phyloP scores from a whole-genome alignment of 331 rosid genomes.

The Acacia pycnantha region DNA sequence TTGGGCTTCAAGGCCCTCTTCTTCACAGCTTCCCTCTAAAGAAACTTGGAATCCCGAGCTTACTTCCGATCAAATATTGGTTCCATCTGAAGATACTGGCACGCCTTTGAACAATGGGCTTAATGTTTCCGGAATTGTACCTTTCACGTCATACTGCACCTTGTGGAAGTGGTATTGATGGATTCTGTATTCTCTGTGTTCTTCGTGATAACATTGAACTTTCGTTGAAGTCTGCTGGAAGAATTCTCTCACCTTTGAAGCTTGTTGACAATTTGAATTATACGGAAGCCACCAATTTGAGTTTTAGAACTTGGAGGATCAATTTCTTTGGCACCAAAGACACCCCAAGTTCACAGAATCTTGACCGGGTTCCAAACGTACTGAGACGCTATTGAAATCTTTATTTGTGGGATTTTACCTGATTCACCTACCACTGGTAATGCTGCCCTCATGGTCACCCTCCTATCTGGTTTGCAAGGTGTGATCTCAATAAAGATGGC shows the following conservation, averaged over 20 bases:
- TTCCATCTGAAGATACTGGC: constrained; percentile 4
- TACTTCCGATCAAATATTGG: constrained; percentile 6
- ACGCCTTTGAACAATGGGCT: neutral
- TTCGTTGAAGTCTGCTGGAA: constrained; percentile 53
- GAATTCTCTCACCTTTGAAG: constrained; percentile 46
- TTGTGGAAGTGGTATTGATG: constrained; percentile 37
- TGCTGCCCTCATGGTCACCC: too few species aligned
- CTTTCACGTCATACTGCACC: constrained; percentile 39
- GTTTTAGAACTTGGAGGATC: too few species aligned
- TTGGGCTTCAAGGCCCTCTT: neutral
- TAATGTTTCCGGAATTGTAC: constrained; percentile 18
- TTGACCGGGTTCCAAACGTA: too few species aligned
- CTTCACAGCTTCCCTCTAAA: neutral
- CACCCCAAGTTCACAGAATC: too few species aligned
- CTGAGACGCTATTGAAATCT: too few species aligned
- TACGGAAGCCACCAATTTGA: too few species aligned
- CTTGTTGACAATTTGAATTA: constrained; percentile 65
- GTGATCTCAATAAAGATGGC: too few species aligned
- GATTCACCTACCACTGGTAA: too few species aligned
- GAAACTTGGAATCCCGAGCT: neutral
- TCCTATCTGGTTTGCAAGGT: too few species aligned
- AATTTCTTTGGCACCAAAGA: too few species aligned
- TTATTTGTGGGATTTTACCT: too few species aligned
- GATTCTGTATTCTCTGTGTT: constrained; percentile 72
- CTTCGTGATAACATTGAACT: constrained; percentile 47